These are phyloP conservation scores for Phytopythium chamaehyphon DNA, from an alignment of 352 stramenopile genomes.

Conservation along the genomic window DNA sequence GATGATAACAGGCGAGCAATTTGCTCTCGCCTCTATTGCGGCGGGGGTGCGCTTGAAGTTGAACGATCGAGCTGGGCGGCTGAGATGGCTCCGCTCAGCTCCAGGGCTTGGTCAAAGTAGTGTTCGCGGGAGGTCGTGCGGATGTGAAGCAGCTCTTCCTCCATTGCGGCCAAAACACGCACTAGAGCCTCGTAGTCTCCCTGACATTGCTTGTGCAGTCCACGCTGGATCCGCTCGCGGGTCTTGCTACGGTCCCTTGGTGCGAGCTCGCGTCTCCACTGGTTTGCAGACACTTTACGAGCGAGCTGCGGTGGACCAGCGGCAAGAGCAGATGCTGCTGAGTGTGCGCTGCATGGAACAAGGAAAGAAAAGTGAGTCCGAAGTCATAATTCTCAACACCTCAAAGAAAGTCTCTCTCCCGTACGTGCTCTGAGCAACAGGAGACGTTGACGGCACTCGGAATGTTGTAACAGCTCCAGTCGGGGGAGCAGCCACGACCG, in stretches of 20 bases:
- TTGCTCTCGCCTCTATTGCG: neutral
- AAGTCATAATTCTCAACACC: too few species aligned
- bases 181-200: constrained; percentile 68
- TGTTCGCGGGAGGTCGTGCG: constrained; percentile 62
- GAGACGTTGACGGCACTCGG: neutral
- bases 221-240: constrained; percentile 57
- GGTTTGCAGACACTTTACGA: constrained; percentile 29
- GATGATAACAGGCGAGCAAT: neutral
- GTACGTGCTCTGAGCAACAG: neutral
- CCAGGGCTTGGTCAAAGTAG: constrained; percentile 56
- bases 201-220: constrained; percentile 44
- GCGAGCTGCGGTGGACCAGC: constrained; percentile 29
- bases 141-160: constrained; percentile 78
- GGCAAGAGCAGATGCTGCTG: too few species aligned
- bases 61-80: constrained; percentile 41
- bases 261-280: constrained; percentile 62
- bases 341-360: too few species aligned
- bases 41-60: neutral
- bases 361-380: too few species aligned
- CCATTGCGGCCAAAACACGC: constrained; percentile 56
- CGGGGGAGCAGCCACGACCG: neutral
- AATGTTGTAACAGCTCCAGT: neutral
- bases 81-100: constrained; percentile 48
- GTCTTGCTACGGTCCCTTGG: constrained; percentile 53
- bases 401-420: neutral